Base-by-base conservation (phyloP, 2,329 filamentous ascomycete species). In the Bipolaris oryzae region DNA sequence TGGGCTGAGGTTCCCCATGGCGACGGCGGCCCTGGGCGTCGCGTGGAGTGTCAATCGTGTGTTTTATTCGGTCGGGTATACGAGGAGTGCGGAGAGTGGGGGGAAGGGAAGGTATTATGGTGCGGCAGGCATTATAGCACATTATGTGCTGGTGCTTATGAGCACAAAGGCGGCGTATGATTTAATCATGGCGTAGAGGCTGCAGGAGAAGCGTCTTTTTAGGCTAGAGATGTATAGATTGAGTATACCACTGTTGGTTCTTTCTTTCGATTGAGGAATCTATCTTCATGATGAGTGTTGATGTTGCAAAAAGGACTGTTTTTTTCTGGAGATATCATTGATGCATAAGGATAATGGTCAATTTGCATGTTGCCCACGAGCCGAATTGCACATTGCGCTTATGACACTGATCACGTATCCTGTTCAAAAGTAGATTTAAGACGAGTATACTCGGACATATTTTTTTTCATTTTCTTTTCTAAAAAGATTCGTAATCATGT, bases 1-100 rank as follows among this genome's bases (percentile, higher is more conserved):
- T 0, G 85, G 85, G 2, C 63, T 87, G 51, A 76, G 76, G 58
- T 85, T 81, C 70, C 85, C 85, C 0, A 66, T 77, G 25, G 72
- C 79, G 3, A 75, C 80, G 2, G 74, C 81, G 0, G 74, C 72
- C 3, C 58, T 85, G 45, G 82, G 83, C 7, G 72, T 72, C 0
- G 69, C 72, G 2, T 88, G 85, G 85, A 75, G 80, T 7, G 68
- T 83, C 7, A 79, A 77, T 57, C 75, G 85, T 31, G 64, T 78
- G 0, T 50, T 85, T 18, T 88, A 82, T 64, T 77, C 76, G 21
- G 31, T 76, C 6, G 80, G 80, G 41, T 82, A 82, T 67, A 80
- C 79, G 18, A 72, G 70, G 41, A 65, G 60, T 55, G 65, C 61
- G 31, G 72, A 68, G 63, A 62, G 74, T 61, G 69, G 75, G 11